Evolutionary conservation across 441 rosid species (phyloP).

Genomic region (Erysimum cheiri): DNA sequence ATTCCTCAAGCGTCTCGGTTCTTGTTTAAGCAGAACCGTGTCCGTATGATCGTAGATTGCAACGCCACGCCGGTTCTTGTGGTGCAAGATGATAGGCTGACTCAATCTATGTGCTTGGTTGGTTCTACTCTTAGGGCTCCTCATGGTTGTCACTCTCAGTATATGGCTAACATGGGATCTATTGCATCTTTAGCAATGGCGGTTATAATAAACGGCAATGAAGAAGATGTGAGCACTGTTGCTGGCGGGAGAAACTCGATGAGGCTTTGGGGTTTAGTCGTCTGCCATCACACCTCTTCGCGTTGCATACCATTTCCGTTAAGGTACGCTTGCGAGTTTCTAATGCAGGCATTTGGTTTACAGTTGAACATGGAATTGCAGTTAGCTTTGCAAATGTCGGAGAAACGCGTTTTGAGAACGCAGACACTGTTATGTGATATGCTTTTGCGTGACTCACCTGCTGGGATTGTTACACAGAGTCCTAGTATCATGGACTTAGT

Average conservation of each 20-base stretch:
- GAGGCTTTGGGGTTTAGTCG: conserved; percentile 97
- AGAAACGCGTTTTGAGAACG: conserved; percentile 86
- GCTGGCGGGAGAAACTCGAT: conserved; percentile 65
- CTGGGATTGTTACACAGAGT: conserved; percentile 89
- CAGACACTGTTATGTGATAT: conserved; percentile 93
- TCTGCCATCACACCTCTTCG: conserved; percentile 95
- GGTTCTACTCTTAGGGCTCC: conserved; percentile 98
- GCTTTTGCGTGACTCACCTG: conserved; percentile 95
- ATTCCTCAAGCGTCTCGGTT: conserved; percentile 96
- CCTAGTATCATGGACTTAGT: conserved; percentile 96
- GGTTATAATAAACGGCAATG: conserved; percentile 83
- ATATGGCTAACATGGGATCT: conserved; percentile 95
- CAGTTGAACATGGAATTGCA: conserved; percentile 98
- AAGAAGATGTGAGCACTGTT: conserved; percentile 57
- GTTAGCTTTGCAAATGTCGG: conserved; percentile 79
- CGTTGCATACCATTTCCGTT: conserved; percentile 88
- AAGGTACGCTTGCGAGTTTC: conserved; percentile 94
- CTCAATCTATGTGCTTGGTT: conserved; percentile 90
- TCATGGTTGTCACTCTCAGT: conserved; percentile 96
- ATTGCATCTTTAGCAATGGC: conserved; percentile 91
- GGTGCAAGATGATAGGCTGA: conserved; percentile 74
- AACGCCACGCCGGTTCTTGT: conserved; percentile 64
- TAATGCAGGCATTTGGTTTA: conserved; percentile 97
- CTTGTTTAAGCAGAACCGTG: conserved; percentile 92
- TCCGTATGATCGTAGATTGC: conserved; percentile 94